Conservation (phyloP, 768 basidiomycete genomes). For the Paxillus involutus region DNA sequence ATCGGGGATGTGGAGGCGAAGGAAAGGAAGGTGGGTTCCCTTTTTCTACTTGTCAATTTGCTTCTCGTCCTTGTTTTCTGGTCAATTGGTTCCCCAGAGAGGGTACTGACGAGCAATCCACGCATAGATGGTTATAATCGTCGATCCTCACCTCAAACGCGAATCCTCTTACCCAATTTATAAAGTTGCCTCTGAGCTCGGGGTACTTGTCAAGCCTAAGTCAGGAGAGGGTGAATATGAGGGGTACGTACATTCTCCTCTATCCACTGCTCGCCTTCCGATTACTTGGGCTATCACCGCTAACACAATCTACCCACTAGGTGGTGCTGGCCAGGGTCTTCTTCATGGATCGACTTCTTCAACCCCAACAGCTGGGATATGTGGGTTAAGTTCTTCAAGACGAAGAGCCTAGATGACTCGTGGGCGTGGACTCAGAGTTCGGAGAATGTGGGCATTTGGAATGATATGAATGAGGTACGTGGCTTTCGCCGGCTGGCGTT, state of each 20-base stretch:
- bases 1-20: slow-evolving; percentile 80
- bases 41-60: too few relatives aligned
- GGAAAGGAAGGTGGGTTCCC: slow-evolving; percentile 70
- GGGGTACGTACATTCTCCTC: slow-evolving; percentile 39
- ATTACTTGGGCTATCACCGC: background rate
- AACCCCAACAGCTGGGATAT: slow-evolving; percentile 86
- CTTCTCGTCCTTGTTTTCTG: background rate
- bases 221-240: slow-evolving; percentile 86
- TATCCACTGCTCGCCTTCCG: background rate
- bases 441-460: slow-evolving; percentile 90
- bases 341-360: slow-evolving; percentile 98
- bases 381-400: slow-evolving; percentile 87
- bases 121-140: slow-evolving; percentile 90
- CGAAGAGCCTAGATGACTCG: slow-evolving; percentile 46
- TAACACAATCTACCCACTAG: background rate
- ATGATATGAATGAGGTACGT: slow-evolving; percentile 97
- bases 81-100: background rate
- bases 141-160: slow-evolving; percentile 96
- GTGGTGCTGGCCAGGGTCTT: slow-evolving; percentile 98
- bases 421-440: slow-evolving; percentile 84
- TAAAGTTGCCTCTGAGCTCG: slow-evolving; percentile 79
- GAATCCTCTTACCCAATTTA: slow-evolving; percentile 78
- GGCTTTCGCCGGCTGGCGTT: background rate
- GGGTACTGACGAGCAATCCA: background rate
- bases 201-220: slow-evolving; percentile 77